Conservation (phyloP, 306 rosid genomes). For the Cucumis melo region DNA sequence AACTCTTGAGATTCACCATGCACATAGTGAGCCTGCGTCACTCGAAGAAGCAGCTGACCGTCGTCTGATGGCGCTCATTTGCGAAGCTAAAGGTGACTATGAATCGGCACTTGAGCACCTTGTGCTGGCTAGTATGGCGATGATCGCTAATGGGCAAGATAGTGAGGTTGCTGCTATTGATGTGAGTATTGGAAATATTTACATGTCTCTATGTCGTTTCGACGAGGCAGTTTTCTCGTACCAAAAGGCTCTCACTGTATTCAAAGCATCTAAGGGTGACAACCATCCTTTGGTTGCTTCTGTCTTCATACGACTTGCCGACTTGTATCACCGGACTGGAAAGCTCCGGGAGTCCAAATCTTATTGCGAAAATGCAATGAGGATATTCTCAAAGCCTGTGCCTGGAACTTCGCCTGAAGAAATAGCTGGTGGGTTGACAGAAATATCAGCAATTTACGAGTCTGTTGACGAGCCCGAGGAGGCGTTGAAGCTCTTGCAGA, state of each 20-base stretch:
- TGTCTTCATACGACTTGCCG: constrained; percentile 89
- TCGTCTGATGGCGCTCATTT: constrained; percentile 79
- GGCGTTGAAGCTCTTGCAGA: constrained; percentile 69
- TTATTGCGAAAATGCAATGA: constrained; percentile 81
- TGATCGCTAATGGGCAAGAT: constrained; percentile 90
- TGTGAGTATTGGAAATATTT: constrained; percentile 89
- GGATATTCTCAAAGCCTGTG: constrained; percentile 87
- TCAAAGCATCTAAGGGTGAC: constrained; percentile 81
- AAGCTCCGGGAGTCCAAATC: constrained; percentile 94
- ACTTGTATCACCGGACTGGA: constrained; percentile 87
- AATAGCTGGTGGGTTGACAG: constrained; percentile 80
- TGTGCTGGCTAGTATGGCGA: constrained; percentile 97
- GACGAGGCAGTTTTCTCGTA: constrained; percentile 95
- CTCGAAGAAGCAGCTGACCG: constrained; percentile 97
- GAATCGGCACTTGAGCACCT: constrained; percentile 89
- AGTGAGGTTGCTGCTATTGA: constrained; percentile 90
- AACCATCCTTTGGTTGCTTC: constrained; percentile 90
- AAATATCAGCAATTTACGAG: constrained; percentile 85
- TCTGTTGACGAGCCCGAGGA: constrained; percentile 95
- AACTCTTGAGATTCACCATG: constrained; percentile 82
- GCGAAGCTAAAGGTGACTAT: constrained; percentile 83
- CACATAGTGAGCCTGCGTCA: constrained; percentile 93
- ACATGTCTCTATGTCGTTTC: constrained; percentile 87
- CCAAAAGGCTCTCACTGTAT: constrained; percentile 96
- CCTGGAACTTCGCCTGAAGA: constrained; percentile 92